phyloP scores from a whole-genome alignment of 805 yeast species.

The Nakazawaea pomicola region DNA sequence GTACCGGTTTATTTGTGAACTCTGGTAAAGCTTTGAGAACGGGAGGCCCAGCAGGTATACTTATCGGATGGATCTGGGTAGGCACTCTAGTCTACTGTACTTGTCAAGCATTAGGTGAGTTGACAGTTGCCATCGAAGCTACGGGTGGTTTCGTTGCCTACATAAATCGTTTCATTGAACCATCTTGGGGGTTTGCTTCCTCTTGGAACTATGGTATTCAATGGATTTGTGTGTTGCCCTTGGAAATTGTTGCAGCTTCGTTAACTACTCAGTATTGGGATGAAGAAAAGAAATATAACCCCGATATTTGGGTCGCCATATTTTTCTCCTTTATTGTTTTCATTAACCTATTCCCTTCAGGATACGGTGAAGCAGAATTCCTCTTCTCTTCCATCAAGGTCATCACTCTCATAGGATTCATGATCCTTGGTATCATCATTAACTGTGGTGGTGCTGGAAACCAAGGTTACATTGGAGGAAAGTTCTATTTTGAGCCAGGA shows the following conservation, averaged over 20 bases:
- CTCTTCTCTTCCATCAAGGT: constrained; percentile 42
- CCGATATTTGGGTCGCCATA: constrained; percentile 57
- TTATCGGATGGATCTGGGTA: constrained; percentile 49
- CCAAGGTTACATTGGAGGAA: constrained; percentile 40
- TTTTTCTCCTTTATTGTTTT: constrained; percentile 42
- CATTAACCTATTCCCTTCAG: constrained; percentile 48
- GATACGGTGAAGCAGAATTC: constrained; percentile 55
- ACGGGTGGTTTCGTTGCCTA: constrained; percentile 49
- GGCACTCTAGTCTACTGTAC: constrained; percentile 55
- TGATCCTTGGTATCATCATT: constrained; percentile 40
- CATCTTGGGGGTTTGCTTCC: constrained; percentile 50
- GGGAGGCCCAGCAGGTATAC: constrained; percentile 63
- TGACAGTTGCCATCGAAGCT: constrained; percentile 49
- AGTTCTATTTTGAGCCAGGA: constrained; percentile 51
- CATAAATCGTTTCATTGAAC: constrained; percentile 48
- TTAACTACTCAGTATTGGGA: constrained; percentile 55
- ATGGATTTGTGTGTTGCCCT: constrained; percentile 52
- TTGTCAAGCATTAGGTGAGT: constrained; percentile 58
- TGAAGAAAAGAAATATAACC: constrained; percentile 26
- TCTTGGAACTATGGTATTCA: constrained; percentile 49
- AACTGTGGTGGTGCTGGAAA: constrained; percentile 43
- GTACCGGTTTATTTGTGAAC: constrained; percentile 66
- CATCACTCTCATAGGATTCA: constrained; percentile 41
- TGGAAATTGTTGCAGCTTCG: constrained; percentile 56
- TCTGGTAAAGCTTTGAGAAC: constrained; percentile 52